A percentile compares a stretch with the other conserved stretches of the same genome.
phyloP scores from a whole-genome alignment of 2,329 filamentous ascomycete species.

The Talaromyces sp. region DNA sequence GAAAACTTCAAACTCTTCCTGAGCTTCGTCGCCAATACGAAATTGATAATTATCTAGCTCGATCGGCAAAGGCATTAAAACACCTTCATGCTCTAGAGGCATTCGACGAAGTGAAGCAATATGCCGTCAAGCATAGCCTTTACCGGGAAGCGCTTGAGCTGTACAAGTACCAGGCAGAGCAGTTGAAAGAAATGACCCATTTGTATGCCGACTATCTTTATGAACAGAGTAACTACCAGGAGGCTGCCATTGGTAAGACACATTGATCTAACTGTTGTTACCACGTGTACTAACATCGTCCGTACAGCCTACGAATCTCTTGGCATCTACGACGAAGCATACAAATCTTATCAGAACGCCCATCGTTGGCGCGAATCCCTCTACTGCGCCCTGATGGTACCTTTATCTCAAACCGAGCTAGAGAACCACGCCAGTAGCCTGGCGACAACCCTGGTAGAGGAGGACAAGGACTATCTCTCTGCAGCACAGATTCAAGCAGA shows the following conservation, averaged over 20 bases:
- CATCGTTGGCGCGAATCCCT: slow-evolving; percentile 91
- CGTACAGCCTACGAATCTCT: slow-evolving; percentile 75
- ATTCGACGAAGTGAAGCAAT: slow-evolving; percentile 74
- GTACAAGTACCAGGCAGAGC: slow-evolving; percentile 74
- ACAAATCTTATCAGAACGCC: slow-evolving; percentile 76
- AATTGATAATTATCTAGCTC: slow-evolving; percentile 83
- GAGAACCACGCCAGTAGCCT: slow-evolving; percentile 67
- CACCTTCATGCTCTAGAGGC: slow-evolving; percentile 70
- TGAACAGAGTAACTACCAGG: slow-evolving; percentile 69
- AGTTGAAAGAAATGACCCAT: slow-evolving; percentile 64
- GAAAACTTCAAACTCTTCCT: slow-evolving; percentile 72
- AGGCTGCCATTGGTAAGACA: slow-evolving; percentile 66
- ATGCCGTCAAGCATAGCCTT: slow-evolving; percentile 73
- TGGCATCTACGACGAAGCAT: slow-evolving; percentile 67
- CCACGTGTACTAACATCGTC: neutral
- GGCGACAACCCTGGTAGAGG: slow-evolving; percentile 72
- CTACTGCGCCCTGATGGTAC: slow-evolving; percentile 68
- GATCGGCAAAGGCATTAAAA: slow-evolving; percentile 69
- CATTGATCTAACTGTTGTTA: neutral
- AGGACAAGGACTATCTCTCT: slow-evolving; percentile 72
- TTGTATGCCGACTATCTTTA: slow-evolving; percentile 78
- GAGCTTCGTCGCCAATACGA: slow-evolving; percentile 69
- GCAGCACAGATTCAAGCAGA: slow-evolving; percentile 79
- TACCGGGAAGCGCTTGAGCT: slow-evolving; percentile 73
- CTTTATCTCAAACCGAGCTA: slow-evolving; percentile 59